Conservation (phyloP, 345 rosid species). For the Bruguiera parviflora region DNA sequence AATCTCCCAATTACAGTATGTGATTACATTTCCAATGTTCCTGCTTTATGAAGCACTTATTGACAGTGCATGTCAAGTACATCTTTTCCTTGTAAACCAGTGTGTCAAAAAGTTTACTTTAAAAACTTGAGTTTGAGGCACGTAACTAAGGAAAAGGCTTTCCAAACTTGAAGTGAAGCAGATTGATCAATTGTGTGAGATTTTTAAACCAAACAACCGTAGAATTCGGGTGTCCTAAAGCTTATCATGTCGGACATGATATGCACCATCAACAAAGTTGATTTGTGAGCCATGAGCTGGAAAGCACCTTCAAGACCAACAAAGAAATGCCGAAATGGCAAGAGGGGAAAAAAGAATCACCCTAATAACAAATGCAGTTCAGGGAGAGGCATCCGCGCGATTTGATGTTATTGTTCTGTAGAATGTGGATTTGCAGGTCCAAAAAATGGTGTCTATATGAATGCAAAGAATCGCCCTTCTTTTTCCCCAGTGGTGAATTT, state of each 20-base stretch:
- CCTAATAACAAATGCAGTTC: slow-evolving; percentile 1
- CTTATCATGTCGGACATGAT: background rate
- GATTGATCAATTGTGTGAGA: background rate
- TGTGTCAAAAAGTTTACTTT: too few relatives aligned
- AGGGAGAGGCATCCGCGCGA: background rate
- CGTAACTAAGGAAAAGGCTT: too few relatives aligned
- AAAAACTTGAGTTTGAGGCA: too few relatives aligned
- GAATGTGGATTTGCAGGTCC: too few relatives aligned
- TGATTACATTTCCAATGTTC: too few relatives aligned
- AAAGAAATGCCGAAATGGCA: background rate
- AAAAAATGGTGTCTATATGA: too few relatives aligned
- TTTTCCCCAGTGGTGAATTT: background rate
- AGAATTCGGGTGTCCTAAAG: background rate
- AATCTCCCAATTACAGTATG: too few relatives aligned
- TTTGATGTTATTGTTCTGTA: background rate
- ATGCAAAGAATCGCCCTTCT: background rate
- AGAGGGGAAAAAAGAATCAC: background rate
- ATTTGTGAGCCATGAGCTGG: slow-evolving; percentile 1
- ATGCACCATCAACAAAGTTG: background rate
- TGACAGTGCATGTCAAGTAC: too few relatives aligned
- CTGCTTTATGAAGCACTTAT: too few relatives aligned
- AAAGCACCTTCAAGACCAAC: slow-evolving; percentile 1
- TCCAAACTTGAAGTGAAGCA: too few relatives aligned
- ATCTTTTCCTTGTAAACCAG: too few relatives aligned
- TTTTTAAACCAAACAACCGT: background rate